Conservation (phyloP, 108 stramenopile species). For the Cylindrotheca closterium region DNA sequence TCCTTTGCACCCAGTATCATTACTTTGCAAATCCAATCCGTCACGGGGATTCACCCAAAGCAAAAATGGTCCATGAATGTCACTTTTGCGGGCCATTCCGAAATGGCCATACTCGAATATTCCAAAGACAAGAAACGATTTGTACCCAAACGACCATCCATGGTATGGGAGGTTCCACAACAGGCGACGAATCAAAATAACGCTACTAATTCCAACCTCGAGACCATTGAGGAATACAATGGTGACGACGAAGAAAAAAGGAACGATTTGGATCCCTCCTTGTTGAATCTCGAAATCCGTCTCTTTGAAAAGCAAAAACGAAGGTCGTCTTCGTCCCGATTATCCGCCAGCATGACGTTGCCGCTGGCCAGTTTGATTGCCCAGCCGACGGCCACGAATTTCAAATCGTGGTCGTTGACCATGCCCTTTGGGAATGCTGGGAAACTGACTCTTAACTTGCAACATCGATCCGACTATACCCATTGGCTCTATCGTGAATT, state of each 20-base stretch:
- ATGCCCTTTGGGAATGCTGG: slow-evolving; percentile 18
- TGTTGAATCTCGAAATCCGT: slow-evolving; percentile 20
- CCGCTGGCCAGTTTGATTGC: slow-evolving; percentile 28
- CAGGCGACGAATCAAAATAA: slow-evolving; percentile 3
- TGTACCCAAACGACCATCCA: neutral
- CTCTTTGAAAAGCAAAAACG: slow-evolving; percentile 20
- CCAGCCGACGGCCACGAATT: slow-evolving; percentile 23
- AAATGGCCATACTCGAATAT: slow-evolving; percentile 18
- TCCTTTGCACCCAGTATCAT: slow-evolving; percentile 28
- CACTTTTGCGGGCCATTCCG: slow-evolving; percentile 28
- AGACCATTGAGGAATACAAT: slow-evolving; percentile 13
- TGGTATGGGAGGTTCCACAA: slow-evolving; percentile 3
- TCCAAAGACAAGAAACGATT: neutral
- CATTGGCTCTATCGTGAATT: slow-evolving; percentile 49
- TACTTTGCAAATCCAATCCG: slow-evolving; percentile 14
- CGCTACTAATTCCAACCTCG: no score
- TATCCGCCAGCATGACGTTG: slow-evolving; percentile 20
- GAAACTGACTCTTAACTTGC: slow-evolving; percentile 22
- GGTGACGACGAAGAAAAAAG: slow-evolving; percentile 8
- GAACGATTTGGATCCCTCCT: slow-evolving; percentile 4
- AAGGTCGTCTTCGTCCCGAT: slow-evolving; percentile 3
- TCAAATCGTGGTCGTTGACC: slow-evolving; percentile 19
- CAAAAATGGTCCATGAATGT: slow-evolving; percentile 29
- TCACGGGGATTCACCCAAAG: slow-evolving; percentile 16
- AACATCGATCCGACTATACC: slow-evolving; percentile 44